Evolutionary conservation across 371 early-diverging fungal species (phyloP).

Genomic region (Mortierella sp.): DNA sequence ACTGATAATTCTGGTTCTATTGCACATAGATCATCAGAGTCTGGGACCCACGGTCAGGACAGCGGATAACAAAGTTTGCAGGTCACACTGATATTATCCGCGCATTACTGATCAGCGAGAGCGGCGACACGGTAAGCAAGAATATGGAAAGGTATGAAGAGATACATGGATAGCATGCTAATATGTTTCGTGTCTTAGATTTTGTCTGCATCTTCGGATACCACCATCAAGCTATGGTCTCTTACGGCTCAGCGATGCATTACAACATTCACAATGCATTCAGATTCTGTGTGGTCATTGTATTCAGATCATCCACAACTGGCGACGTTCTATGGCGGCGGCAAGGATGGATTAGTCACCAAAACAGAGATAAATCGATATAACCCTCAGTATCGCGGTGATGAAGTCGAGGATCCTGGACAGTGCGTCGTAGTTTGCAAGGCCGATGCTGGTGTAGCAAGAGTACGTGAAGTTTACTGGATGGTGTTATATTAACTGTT

Average conservation of each 20-base stretch:
- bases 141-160: neutral
- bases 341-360: constrained; percentile 91
- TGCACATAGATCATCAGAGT: constrained; percentile 73
- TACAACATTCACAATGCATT: constrained; percentile 88
- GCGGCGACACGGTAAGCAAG: constrained; percentile 81
- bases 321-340: constrained; percentile 91
- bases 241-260: constrained; percentile 87
- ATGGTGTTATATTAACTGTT: neutral
- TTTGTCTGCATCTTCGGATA: constrained; percentile 93
- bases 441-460: constrained; percentile 85
- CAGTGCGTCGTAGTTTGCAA: constrained; percentile 90
- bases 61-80: constrained; percentile 80
- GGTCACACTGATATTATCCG: constrained; percentile 97
- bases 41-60: constrained; percentile 89
- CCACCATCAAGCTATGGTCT: constrained; percentile 95
- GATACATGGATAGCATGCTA: neutral
- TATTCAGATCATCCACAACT: constrained; percentile 87
- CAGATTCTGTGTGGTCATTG: constrained; percentile 94
- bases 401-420: constrained; percentile 63
- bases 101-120: constrained; percentile 86
- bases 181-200: constrained; percentile 60
- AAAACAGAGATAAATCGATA: constrained; percentile 69
- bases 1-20: neutral
- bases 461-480: constrained; percentile 59
- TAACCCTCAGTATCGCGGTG: constrained; percentile 51